Conservation (phyloP, 2,329 filamentous ascomycete species). For the Tolypocladium sp. region DNA sequence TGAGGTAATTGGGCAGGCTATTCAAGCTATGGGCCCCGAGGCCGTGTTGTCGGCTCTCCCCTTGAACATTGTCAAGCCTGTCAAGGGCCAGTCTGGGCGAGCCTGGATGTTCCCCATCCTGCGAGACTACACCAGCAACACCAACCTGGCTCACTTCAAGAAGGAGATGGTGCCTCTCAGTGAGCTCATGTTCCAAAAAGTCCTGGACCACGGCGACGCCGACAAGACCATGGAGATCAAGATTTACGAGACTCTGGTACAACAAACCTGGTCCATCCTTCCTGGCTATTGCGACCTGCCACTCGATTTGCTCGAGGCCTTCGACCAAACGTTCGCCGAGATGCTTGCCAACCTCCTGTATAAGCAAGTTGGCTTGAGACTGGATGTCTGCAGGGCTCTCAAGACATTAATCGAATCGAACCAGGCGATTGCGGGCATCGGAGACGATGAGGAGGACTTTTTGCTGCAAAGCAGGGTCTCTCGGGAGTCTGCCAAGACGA, state of each 20-base stretch:
- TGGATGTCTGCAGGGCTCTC: conserved; percentile 78
- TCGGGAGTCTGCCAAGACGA: conserved; percentile 65
- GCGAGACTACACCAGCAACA: conserved; percentile 83
- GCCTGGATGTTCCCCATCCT: conserved; percentile 93
- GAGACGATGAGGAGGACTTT: conserved; percentile 60
- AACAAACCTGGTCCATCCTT: conserved; percentile 89
- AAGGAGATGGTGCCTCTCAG: conserved; percentile 82
- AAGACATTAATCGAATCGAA: conserved; percentile 89
- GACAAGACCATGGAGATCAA: conserved; percentile 96
- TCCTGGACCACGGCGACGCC: conserved; percentile 69
- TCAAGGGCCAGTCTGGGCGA: conserved; percentile 69
- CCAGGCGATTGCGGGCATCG: conserved; percentile 64
- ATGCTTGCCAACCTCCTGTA: conserved; percentile 87
- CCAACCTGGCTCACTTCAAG: conserved; percentile 76
- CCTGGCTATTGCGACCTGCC: conserved; percentile 94
- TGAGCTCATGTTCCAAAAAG: conserved; percentile 79
- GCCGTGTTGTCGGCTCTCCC: conserved; percentile 75
- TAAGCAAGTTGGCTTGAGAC: conserved; percentile 76
- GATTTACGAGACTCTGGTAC: conserved; percentile 92
- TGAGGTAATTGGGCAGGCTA: conserved; percentile 76
- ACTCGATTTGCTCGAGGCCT: conserved; percentile 64
- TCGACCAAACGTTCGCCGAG: conserved; percentile 85
- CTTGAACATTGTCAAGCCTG: conserved; percentile 72
- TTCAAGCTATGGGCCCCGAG: conserved; percentile 83
- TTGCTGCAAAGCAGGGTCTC: conserved; percentile 71